Percentiles rank a stretch among this genome's conserved stretches.
Conservation (phyloP, 208 protist genomes). For the Acanthamoeba sp. region DNA sequence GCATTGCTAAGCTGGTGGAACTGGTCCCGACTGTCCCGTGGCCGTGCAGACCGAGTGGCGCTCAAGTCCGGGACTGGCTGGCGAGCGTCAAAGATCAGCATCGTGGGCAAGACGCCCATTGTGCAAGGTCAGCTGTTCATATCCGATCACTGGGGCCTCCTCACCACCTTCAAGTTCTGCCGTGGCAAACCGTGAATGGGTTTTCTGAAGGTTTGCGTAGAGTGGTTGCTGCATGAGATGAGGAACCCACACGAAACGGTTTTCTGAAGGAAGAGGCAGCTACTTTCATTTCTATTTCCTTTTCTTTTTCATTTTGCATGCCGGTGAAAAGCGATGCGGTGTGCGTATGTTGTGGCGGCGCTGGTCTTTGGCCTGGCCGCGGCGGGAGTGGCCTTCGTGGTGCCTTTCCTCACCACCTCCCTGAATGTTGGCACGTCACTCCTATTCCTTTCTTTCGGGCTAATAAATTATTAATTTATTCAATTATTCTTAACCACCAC, state of each 20-base stretch:
- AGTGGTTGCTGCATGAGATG: no score
- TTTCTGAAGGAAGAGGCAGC: no score
- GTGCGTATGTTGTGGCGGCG: not conserved
- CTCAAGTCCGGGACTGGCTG: not conserved
- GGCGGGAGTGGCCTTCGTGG: not conserved
- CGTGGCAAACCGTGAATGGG: no score
- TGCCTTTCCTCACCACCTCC: not conserved
- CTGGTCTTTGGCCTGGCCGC: not conserved
- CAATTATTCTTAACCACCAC: not conserved
- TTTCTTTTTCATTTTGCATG: not conserved
- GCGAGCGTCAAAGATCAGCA: not conserved
- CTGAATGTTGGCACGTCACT: not conserved
- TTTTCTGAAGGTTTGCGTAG: no score
- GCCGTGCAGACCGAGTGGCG: not conserved
- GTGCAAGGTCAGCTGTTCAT: not conserved
- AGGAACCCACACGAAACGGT: no score
- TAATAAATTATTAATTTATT: no score
- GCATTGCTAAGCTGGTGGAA: not conserved
- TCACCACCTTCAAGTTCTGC: not conserved
- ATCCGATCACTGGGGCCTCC: conserved; percentile 18
- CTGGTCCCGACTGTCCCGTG: not conserved
- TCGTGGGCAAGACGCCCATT: not conserved
- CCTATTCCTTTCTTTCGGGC: no score
- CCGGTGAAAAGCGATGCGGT: not conserved
- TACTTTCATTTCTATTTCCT: not conserved